A percentile compares a stretch with the other conserved stretches of the same genome.
Evolutionary conservation across 306 rosid genomes (phyloP).

Genomic region (Senna tora): DNA sequence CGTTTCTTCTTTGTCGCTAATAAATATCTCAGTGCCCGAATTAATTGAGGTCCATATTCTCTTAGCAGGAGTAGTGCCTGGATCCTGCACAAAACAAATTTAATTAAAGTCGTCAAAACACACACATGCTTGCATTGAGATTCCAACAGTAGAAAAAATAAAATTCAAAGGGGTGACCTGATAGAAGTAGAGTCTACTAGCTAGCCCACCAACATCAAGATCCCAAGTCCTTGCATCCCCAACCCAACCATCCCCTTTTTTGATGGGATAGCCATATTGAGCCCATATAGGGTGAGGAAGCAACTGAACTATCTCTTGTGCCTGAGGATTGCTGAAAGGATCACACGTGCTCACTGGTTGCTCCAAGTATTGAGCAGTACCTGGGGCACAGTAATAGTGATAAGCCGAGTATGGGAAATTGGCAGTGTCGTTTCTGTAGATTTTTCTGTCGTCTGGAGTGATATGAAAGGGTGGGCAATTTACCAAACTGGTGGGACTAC

Average conservation of each 20-base stretch:
- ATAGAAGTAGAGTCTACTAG: slow-evolving; percentile 57
- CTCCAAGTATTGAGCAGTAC: slow-evolving; percentile 54
- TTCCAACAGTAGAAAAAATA: not conserved
- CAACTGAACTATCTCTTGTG: slow-evolving; percentile 68
- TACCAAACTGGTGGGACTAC: slow-evolving; percentile 42
- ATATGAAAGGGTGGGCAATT: slow-evolving; percentile 68
- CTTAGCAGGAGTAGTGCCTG: slow-evolving; percentile 56
- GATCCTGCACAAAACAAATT: slow-evolving; percentile 51
- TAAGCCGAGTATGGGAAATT: slow-evolving; percentile 65
- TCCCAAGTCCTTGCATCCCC: slow-evolving; percentile 67
- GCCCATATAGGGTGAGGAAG: slow-evolving; percentile 68
- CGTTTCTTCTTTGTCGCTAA: slow-evolving; percentile 52
- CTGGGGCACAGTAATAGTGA: slow-evolving; percentile 66
- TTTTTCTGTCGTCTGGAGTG: slow-evolving; percentile 52
- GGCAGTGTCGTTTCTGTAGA: slow-evolving; percentile 55
- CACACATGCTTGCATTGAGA: not conserved
- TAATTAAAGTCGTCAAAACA: not conserved
- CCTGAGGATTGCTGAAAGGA: slow-evolving; percentile 70
- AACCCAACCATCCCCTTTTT: slow-evolving; percentile 63
- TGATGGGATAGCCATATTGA: slow-evolving; percentile 59
- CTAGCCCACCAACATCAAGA: slow-evolving; percentile 69
- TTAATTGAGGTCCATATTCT: slow-evolving; percentile 62
- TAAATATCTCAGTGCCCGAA: slow-evolving; percentile 62
- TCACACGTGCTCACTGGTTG: slow-evolving; percentile 55
- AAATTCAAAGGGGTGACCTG: slow-evolving; percentile 45